Percentiles rank a stretch among this genome's conserved stretches.
phyloP scores from a whole-genome alignment of 2,329 filamentous ascomycete genomes.

The Dactylellina drechsleri region DNA sequence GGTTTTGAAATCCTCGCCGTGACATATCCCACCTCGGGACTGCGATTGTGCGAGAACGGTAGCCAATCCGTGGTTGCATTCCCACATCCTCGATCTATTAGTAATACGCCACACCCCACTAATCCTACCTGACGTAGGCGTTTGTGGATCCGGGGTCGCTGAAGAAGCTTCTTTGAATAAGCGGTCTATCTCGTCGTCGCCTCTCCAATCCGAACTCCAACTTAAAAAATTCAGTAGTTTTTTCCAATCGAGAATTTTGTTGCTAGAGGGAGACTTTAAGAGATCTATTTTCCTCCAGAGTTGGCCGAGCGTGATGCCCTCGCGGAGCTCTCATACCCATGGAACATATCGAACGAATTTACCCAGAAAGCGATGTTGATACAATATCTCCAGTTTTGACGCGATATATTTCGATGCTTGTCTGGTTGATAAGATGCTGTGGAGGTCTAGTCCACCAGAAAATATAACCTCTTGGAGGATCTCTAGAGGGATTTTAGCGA shows the following conservation, averaged over 20 bases:
- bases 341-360: background rate
- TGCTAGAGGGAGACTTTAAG: background rate
- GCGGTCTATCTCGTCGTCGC: background rate
- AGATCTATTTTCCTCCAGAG: background rate
- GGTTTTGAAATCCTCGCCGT: background rate
- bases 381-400: background rate
- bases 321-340: background rate
- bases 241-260: background rate
- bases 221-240: background rate
- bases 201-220: background rate
- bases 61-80: background rate
- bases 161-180: background rate
- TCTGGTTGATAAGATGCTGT: background rate
- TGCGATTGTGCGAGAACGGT: background rate
- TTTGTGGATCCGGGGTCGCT: background rate
- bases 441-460: background rate
- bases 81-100: background rate
- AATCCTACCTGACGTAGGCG: background rate
- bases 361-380: background rate
- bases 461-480: background rate
- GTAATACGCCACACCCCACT: background rate
- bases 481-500: background rate
- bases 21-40: background rate
- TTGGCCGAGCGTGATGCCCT: background rate
- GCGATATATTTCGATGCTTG: slow-evolving; percentile 2